Evolutionary conservation across 441 rosid species (phyloP), one percentile per base, ranked within the genome.

Genomic region (Pelargonium cotyledonis): DNA sequence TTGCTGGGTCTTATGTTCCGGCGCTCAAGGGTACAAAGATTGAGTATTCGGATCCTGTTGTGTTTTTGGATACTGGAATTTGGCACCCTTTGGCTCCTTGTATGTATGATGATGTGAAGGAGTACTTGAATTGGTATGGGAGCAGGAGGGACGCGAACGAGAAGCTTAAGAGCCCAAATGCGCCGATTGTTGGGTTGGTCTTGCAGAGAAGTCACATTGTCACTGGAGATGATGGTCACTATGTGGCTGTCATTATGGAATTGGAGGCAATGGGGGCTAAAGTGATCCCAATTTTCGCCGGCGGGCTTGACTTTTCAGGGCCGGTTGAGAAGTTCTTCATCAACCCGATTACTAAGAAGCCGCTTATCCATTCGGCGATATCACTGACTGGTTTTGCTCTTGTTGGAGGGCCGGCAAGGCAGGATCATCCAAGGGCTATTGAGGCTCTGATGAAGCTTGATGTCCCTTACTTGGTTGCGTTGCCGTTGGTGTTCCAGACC

Each of bases 331-430:
- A 65, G 77, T 90, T 77, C 70, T 80, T 95, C 21, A 84, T 92
- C 0, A 85, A 95, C 80, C 88, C 95, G 0, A 80, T 80, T 7
- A 77, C 90, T 0, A 92, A 88, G 83, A 84, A 77, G 70, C 83
- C 99, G 1, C 85, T 88, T 66, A 82, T 95, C 66, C 83, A 95
- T 79, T 87, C 98, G 4, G 96, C 72, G 49, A 75, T 95, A 7
- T 92, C 98, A 2, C 80, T 95, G 75, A 95, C 99, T 16, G 98
- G 99, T 12, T 95, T 95, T 74, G 99, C 99, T 57, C 90, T 95
- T 63, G 99, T 95, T 67, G 99, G 99, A 51, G 99, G 99, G 58
- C 99, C 99, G 8, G 98, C 99, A 29, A 89, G 98, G 87, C 98
- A 95, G 80, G 99, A 95, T 67, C 99, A 95, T 79, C 97, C 97